Conservation (phyloP, 441 rosid genomes). For the Adansonia gregorii region DNA sequence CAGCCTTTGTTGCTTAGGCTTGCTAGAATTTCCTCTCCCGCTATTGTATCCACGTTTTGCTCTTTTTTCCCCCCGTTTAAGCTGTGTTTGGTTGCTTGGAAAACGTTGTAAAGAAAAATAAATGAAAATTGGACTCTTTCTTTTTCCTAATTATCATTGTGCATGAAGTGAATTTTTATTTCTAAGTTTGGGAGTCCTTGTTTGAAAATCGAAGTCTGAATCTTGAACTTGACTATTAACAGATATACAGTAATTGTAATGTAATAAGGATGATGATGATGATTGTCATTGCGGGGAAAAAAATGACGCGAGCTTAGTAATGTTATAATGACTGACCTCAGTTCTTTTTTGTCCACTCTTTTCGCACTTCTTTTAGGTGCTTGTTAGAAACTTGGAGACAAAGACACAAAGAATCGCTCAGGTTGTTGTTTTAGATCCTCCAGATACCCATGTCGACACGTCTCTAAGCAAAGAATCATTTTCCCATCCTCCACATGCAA, state of each 20-base stretch:
- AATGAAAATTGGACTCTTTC: neutral
- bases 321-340: constrained; percentile 1
- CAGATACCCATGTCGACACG: constrained; percentile 34
- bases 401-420: constrained; percentile 59
- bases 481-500: constrained; percentile 40
- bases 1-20: constrained; percentile 1
- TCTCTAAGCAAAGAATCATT: constrained; percentile 26
- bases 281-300: neutral
- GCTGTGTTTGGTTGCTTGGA: constrained; percentile 9
- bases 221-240: neutral
- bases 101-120: neutral
- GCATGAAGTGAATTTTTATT: constrained; percentile 3
- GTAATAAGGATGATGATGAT: neutral
- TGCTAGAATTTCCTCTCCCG: neutral
- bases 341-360: neutral
- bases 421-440: constrained; percentile 83
- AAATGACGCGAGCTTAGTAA: neutral
- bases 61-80: neutral
- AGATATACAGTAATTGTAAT: neutral
- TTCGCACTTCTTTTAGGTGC: constrained; percentile 46
- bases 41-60: neutral
- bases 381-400: constrained; percentile 61
- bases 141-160: neutral
- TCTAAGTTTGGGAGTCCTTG: constrained; percentile 1
- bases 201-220: neutral